These are phyloP conservation scores for Peronospora belbahrii DNA, from an alignment of 352 stramenopile genomes.

Conservation along the genomic window DNA sequence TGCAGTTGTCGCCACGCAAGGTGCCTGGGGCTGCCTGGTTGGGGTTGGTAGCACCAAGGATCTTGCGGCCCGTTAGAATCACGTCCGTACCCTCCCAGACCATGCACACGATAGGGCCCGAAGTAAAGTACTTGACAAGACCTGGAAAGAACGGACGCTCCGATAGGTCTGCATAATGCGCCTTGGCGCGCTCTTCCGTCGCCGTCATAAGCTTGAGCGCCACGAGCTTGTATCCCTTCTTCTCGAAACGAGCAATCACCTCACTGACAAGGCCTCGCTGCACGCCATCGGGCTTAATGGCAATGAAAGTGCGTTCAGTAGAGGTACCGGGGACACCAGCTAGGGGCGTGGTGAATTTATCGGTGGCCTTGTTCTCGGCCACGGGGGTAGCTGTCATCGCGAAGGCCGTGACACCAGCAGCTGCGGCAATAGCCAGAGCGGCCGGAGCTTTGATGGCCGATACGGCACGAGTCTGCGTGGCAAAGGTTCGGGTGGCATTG, in stretches of 20 bases:
- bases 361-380: constrained; percentile 41
- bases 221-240: constrained; percentile 94
- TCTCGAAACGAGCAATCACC: constrained; percentile 93
- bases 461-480: constrained; percentile 42
- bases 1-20: constrained; percentile 92
- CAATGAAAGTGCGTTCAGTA: constrained; percentile 92
- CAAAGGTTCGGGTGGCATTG: constrained; percentile 41
- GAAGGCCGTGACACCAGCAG: constrained; percentile 39
- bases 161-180: constrained; percentile 91
- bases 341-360: constrained; percentile 35
- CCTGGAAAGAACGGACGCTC: constrained; percentile 89
- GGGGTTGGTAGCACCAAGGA: constrained; percentile 93
- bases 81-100: constrained; percentile 90
- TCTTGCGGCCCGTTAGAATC: constrained; percentile 91
- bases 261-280: constrained; percentile 90
- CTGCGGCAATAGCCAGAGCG: constrained; percentile 27
- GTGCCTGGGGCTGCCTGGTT: constrained; percentile 87
- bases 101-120: constrained; percentile 94
- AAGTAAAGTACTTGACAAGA: constrained; percentile 88
- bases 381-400: constrained; percentile 34
- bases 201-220: constrained; percentile 92
- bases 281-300: constrained; percentile 92
- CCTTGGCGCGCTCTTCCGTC: constrained; percentile 82
- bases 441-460: constrained; percentile 27
- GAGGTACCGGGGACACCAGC: constrained; percentile 86